Evolutionary conservation across 345 rosid species (phyloP), one percentile per base, ranked within the genome.

Genomic region (Brassica nigra): DNA sequence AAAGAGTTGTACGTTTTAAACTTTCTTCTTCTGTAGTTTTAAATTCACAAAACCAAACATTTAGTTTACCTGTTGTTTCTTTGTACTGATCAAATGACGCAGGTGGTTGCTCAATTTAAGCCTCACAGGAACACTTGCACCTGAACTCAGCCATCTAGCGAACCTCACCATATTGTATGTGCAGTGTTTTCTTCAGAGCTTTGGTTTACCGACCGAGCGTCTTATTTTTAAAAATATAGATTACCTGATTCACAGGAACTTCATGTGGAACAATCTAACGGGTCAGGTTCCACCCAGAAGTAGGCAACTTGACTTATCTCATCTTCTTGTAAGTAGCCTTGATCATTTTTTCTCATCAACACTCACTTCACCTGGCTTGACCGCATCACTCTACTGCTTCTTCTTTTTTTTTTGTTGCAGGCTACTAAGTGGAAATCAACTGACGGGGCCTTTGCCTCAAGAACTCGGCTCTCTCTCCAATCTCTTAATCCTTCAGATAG

Each of bases 361-460:
- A 10, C 49, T 10, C 4, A 2, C 28, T 2, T 62, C n/a, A 8
- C 2, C 15, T 59, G 15, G 8, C n/a, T 31, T 62, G 31, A 54
- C 12, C 9, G 7, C 30, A 63, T 55, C 52, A 63, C 1, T 63
- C 14, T 9, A 5, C 9, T 14, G 16, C 6, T 64, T 33, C 9
- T 28, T 18, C 39, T 30, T 66, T 63, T 1, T 39, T 39, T 10
- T 10, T 9, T 18, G 68, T 9, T 18, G 68, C 74, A 87, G 89
- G 88, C 78, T 87, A 42, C 66, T 87, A 74, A 87, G 87, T 75
- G 89, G 88, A 55, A 87, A 87, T 79, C 49, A 77, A 64, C 75
- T 87, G 70, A 81, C 86, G 14, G 89, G 89, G 9, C 4, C 83
- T 58, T 81, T 85, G 42, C 80, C 89, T 4, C 84, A 66, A 28